Conservation (phyloP, 2,329 filamentous ascomycete genomes). For the Colletotrichum lindemuthianum region DNA sequence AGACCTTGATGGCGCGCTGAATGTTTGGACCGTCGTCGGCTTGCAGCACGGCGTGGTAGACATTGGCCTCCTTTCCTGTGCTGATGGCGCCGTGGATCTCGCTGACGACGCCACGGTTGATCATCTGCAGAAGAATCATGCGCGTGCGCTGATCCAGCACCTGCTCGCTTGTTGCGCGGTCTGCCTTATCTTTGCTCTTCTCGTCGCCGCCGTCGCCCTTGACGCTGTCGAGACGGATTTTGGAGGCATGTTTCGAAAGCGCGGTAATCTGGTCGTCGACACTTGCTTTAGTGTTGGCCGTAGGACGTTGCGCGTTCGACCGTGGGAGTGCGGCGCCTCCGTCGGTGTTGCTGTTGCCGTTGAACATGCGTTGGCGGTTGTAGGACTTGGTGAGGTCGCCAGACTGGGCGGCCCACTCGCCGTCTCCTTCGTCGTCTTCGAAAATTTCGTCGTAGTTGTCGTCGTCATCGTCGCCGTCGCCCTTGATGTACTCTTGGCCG, state of each 20-base stretch:
- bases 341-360: slow-evolving; percentile 48
- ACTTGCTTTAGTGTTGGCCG: slow-evolving; percentile 80
- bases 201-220: slow-evolving; percentile 54
- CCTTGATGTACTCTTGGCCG: background rate
- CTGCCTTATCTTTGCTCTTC: slow-evolving; percentile 84
- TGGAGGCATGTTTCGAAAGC: slow-evolving; percentile 85
- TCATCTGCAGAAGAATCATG: slow-evolving; percentile 95
- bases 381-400: slow-evolving; percentile 86
- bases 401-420: slow-evolving; percentile 64
- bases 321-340: slow-evolving; percentile 67
- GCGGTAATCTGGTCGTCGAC: slow-evolving; percentile 89
- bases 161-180: slow-evolving; percentile 93
- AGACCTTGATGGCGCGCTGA: slow-evolving; percentile 95
- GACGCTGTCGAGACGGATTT: slow-evolving; percentile 80
- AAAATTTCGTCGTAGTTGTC: slow-evolving; percentile 54
- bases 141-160: slow-evolving; percentile 93
- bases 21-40: slow-evolving; percentile 66
- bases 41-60: slow-evolving; percentile 86
- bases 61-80: slow-evolving; percentile 98
- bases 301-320: slow-evolving; percentile 81
- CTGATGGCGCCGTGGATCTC: slow-evolving; percentile 96
- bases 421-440: slow-evolving; percentile 68
- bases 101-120: slow-evolving; percentile 88
- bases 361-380: slow-evolving; percentile 81
- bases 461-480: slow-evolving; percentile 40